phyloP scores from a whole-genome alignment of 2,329 filamentous ascomycete genomes.

The Metarhizium album region DNA sequence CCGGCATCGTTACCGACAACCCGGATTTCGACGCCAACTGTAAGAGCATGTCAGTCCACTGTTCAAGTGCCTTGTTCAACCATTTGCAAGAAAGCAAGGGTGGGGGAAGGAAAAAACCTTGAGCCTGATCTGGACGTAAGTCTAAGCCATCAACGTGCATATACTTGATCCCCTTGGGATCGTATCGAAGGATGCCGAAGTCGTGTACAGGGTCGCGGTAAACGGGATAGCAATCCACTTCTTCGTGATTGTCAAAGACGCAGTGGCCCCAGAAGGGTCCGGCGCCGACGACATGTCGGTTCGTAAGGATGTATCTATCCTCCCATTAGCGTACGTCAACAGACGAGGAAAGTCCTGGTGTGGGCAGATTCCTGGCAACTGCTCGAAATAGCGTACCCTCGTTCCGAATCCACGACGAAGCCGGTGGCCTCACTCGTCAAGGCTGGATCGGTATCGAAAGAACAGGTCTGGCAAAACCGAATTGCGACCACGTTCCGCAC shows the following conservation, averaged over 20 bases:
- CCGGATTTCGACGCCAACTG: conserved; percentile 84
- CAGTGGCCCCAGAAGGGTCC: conserved; percentile 97
- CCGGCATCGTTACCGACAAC: conserved; percentile 98
- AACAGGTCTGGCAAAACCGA: conserved; percentile 94
- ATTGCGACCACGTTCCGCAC: conserved; percentile 97
- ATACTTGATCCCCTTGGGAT: conserved; percentile 93
- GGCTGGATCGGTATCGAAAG: conserved; percentile 94
- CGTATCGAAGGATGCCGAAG: conserved; percentile 93
- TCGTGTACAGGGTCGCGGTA: conserved; percentile 98
- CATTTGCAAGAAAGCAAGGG: not conserved
- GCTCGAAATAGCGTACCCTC: conserved; percentile 46
- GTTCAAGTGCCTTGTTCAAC: not conserved
- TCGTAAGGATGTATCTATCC: conserved; percentile 65
- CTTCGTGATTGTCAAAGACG: conserved; percentile 97
- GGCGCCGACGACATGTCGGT: conserved; percentile 86
- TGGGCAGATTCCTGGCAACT: not conserved
- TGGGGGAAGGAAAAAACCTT: conserved; percentile 38
- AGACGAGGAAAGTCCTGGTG: not conserved
- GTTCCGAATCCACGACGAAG: conserved; percentile 92
- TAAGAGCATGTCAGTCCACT: not conserved
- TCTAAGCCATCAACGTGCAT: conserved; percentile 78
- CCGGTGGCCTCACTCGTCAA: conserved; percentile 92
- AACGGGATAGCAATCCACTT: conserved; percentile 90
- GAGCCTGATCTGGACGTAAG: conserved; percentile 75
- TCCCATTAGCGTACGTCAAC: not conserved